Evolutionary conservation across 106 monocot genomes (phyloP), one percentile per base, ranked within the genome.

Genomic region (Dioscorea alata): DNA sequence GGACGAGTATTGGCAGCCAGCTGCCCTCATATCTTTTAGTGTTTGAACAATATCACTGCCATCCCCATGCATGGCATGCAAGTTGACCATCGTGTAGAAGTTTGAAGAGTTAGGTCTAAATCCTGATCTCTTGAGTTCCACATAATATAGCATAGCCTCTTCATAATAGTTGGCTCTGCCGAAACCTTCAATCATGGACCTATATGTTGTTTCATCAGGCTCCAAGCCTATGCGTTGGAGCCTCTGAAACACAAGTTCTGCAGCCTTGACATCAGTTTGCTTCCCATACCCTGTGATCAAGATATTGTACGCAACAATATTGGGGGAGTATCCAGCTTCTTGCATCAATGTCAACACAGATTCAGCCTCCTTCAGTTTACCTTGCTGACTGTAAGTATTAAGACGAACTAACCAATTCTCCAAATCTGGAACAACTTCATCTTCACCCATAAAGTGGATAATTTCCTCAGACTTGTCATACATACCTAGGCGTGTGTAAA

Each of bases 231-330:
- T 33, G 63, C 66, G 59, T 21, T 59, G 63, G 33, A 99, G 79
- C 31, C 58, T 59, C 24, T 77, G 67, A 71, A 97, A 97, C 13
- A 83, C 34, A 60, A 48, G 21, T 58, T 77, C 31, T 64, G 87
- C 89, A 49, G 74, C 74, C 48, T 77, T 52, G 24, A 58, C 75
- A 52, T 87, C 59, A 19, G 80, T 75, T 4, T 65, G 23, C 72
- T 90, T 99, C 56, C 97, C 92, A 69, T 90, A 92, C 15, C 97
- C 97, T 13, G 92, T 99, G 49, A 99, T 99, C 84, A 99, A 76
- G 10, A 85, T 99, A 65, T 99, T 99, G 60, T 92, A 99, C 3
- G 92, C 97, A 61, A 99, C 85, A 77, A 93, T 92, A 76, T 99
- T 87, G 34, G 81, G 81, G 4, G 78, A 33, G 66, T 87, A 61